Conservation (phyloP, 805 yeast genomes). For the fission yeast (Schizosaccharomyces pombe) region DNA sequence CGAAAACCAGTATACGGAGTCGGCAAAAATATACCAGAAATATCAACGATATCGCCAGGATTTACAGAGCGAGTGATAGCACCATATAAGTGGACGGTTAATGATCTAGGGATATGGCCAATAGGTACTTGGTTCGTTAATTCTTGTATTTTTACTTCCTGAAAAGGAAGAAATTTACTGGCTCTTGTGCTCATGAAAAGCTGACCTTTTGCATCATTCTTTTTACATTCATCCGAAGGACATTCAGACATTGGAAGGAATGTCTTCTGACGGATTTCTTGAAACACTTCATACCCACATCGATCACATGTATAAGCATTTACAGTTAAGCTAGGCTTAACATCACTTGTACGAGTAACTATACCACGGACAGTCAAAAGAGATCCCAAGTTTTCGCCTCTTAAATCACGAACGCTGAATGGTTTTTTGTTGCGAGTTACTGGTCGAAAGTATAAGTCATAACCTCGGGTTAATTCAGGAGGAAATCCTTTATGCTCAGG, state of each 20-base stretch:
- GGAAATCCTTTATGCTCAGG: slow-evolving; percentile 52
- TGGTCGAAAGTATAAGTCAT: slow-evolving; percentile 70
- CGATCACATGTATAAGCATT: slow-evolving; percentile 93
- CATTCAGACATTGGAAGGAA: slow-evolving; percentile 80
- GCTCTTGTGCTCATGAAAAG: slow-evolving; percentile 85
- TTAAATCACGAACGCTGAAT: slow-evolving; percentile 71
- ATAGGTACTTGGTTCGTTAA: slow-evolving; percentile 90
- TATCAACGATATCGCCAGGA: slow-evolving; percentile 90
- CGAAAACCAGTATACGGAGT: slow-evolving; percentile 87
- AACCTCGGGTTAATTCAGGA: slow-evolving; percentile 64
- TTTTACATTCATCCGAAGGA: slow-evolving; percentile 52
- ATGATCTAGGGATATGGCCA: slow-evolving; percentile 84
- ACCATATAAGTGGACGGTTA: slow-evolving; percentile 77
- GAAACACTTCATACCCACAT: slow-evolving; percentile 91
- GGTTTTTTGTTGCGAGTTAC: slow-evolving; percentile 30
- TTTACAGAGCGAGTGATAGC: slow-evolving; percentile 62
- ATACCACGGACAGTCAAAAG: slow-evolving; percentile 82
- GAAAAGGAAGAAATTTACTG: slow-evolving; percentile 82
- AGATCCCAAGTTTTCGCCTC: slow-evolving; percentile 63
- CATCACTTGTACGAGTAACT: slow-evolving; percentile 86
- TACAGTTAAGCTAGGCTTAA: slow-evolving; percentile 73
- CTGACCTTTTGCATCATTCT: slow-evolving; percentile 68
- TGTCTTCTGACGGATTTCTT: slow-evolving; percentile 57
- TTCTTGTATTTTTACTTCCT: slow-evolving; percentile 87
- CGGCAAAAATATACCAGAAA: slow-evolving; percentile 80